A percentile compares a stretch with the other conserved stretches of the same genome.
phyloP scores from a whole-genome alignment of 1,284 basidiomycete genomes.

The Boletus sp. region DNA sequence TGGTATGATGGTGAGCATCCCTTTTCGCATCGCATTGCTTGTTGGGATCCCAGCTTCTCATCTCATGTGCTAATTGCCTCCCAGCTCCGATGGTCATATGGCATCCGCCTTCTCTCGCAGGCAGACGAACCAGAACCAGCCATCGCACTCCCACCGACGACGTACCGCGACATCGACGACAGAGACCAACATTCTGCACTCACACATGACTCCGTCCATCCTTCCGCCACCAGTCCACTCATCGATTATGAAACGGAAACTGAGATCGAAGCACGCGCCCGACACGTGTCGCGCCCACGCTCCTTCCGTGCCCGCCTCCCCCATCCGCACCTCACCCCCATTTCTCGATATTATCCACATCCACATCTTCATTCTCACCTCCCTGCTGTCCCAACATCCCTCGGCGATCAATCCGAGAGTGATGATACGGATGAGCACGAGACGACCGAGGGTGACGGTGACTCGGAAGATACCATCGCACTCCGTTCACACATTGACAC shows the following conservation, averaged over 20 bases:
- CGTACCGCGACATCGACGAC: constrained; percentile 13
- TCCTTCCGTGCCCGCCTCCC: neutral
- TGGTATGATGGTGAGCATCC: constrained; percentile 73
- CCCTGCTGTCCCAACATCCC: constrained; percentile 23
- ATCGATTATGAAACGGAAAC: constrained; percentile 11
- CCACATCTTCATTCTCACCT: constrained; percentile 13
- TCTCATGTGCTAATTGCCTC: neutral
- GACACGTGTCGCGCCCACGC: neutral
- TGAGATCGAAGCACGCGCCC: neutral
- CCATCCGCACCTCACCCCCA: neutral
- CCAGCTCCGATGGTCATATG: constrained; percentile 87
- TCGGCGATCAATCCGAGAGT: constrained; percentile 26
- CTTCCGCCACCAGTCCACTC: constrained; percentile 1
- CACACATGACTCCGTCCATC: neutral
- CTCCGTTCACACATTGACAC: constrained; percentile 10
- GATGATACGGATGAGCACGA: constrained; percentile 21
- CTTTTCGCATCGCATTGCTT: neutral
- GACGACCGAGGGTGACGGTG: constrained; percentile 15
- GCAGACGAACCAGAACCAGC: constrained; percentile 56
- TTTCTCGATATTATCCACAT: neutral
- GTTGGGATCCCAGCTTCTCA: neutral
- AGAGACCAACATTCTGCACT: neutral
- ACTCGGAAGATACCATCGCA: constrained; percentile 25
- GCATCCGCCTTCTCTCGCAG: constrained; percentile 71
- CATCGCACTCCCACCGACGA: neutral